Evolutionary conservation across 805 yeast species (phyloP), one percentile per base, ranked within the genome.

Genomic region (Yamadazyma ubonensis): DNA sequence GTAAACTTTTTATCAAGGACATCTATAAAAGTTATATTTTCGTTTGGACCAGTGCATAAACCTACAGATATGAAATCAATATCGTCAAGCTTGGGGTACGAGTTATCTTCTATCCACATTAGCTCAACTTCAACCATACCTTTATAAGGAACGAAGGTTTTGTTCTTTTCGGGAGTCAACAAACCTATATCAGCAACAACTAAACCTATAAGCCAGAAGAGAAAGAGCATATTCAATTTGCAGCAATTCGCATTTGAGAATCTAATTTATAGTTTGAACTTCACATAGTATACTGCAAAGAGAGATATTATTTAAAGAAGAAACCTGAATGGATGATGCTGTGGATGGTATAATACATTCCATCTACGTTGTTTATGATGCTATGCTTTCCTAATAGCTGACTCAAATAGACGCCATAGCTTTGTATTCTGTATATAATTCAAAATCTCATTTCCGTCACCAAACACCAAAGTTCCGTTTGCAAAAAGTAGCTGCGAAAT

Each of bases 31-130:
- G 32, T 31, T 2, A 45, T 41, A 20, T 42, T 33, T 3, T 45
- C 43, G 29, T 39, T 43, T 3, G 49, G 35, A 4, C 51, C 51
- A 4, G 46, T 45, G 16, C 33, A 26, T 6, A 48, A 28, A 11
- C 34, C 34, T 8, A 48, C 28, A 2, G 44, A 17, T 8, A 45
- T 25, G 10, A 33, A 28, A 16, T 29, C 16, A 3, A 45, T 36
- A 22, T 40, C 30, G 3, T 23, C 12, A 6, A 48, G 17, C 1
- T 29, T 22, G 16, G 49, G 51, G 8, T 4, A 7, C 12, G 29
- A 12, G 14, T 38, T 33, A 32, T 48, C 49, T 14, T 48, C 44
- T 1, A 36, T 43, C 33, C 43, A 32, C 27, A 22, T 23, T 3
- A 47, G 25, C 2, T 37, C 33, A 2, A 47, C 33, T 1, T 12